Evolutionary conservation across 2,329 filamentous ascomycete species (phyloP).

Genomic region (Pseudogymnoascus sp.): DNA sequence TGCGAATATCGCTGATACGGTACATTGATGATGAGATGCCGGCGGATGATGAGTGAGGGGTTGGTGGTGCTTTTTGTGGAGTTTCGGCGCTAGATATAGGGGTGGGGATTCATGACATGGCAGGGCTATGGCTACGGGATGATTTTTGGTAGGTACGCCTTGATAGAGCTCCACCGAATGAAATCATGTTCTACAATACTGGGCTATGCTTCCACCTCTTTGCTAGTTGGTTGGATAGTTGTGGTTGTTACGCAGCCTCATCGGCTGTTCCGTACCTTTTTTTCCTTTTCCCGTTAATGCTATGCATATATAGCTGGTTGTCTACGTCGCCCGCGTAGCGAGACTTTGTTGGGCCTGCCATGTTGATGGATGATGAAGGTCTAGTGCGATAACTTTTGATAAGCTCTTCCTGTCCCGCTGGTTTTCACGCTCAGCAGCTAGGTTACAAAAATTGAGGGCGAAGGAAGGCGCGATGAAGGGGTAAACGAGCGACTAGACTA

Average conservation of each 20-base stretch:
- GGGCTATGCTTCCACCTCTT: background rate
- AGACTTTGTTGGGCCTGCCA: background rate
- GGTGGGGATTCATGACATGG: background rate
- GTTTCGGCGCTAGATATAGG: conserved; percentile 6
- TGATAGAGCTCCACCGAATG: background rate
- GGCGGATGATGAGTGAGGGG: conserved; percentile 78
- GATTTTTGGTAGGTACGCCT: background rate
- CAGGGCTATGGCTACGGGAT: background rate
- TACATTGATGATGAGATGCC: conserved; percentile 98
- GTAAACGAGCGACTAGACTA: too few species aligned
- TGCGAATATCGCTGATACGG: conserved; percentile 83
- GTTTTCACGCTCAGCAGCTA: too few species aligned
- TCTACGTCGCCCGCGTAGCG: background rate
- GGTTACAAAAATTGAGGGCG: too few species aligned
- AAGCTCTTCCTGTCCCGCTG: too few species aligned
- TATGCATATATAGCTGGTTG: background rate
- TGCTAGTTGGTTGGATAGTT: background rate
- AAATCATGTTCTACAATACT: background rate
- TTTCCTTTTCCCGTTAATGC: background rate
- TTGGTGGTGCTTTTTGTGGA: background rate
- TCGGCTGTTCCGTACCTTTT: background rate
- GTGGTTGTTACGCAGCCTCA: background rate
- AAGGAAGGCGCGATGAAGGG: too few species aligned
- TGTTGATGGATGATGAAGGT: background rate
- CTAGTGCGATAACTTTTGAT: too few species aligned